These are phyloP conservation scores for Pisolithus tinctorius DNA, from an alignment of 768 basidiomycete species.

Conservation along the genomic window DNA sequence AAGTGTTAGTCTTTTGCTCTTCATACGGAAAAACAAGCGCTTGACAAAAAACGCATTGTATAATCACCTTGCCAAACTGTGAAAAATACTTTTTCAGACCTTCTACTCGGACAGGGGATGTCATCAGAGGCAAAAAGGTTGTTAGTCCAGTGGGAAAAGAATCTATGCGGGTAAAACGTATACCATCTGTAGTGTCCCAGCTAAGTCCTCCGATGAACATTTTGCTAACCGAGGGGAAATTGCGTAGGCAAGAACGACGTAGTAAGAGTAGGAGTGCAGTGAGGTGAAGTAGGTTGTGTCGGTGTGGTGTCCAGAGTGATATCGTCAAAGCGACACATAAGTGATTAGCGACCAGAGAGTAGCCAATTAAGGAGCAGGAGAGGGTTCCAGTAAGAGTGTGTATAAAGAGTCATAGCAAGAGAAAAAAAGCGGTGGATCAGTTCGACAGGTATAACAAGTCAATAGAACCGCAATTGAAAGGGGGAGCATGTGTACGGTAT, in stretches of 20 bases:
- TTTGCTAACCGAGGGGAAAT: conserved; percentile 49
- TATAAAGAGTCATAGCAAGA: conserved; percentile 18
- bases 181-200: conserved; percentile 92
- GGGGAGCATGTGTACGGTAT: conserved; percentile 10
- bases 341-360: conserved; percentile 28
- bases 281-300: conserved; percentile 19
- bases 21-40: neutral
- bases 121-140: conserved; percentile 9
- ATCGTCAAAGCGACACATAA: conserved; percentile 28
- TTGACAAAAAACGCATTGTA: conserved; percentile 2
- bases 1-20: conserved; percentile 6
- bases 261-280: conserved; percentile 17
- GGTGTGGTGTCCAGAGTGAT: conserved; percentile 28
- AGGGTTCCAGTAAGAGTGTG: conserved; percentile 10
- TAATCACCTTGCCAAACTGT: conserved; percentile 66
- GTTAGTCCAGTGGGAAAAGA: conserved; percentile 22
- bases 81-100: conserved; percentile 66
- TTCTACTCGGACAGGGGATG: conserved; percentile 34
- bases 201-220: conserved; percentile 88
- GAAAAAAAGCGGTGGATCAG: conserved; percentile 20
- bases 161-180: conserved; percentile 26
- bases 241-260: conserved; percentile 17
- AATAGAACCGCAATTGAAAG: conserved; percentile 7
- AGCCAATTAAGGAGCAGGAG: conserved; percentile 20
- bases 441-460: conserved; percentile 16